Base-by-base conservation (phyloP, 352 stramenopile genomes). In the Aphanomyces astaci region DNA sequence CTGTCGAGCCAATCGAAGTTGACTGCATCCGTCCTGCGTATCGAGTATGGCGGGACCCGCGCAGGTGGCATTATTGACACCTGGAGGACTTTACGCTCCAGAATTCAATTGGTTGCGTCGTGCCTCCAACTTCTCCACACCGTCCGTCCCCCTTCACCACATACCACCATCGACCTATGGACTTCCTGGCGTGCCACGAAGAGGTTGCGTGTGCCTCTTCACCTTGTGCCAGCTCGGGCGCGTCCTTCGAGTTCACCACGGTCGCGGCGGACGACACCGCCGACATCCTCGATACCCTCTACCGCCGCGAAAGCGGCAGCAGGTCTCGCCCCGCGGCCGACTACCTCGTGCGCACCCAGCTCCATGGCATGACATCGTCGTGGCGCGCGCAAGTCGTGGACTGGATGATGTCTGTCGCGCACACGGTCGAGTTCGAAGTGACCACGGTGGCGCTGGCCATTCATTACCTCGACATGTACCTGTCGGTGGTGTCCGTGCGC, bases 381-480 rank as follows among this genome's bases (percentile, higher is more conserved):
- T 68, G 62, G 62, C 62, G 62, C 32, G 15, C 33, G 19, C 49
- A 68, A 40, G 62, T 68, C 46, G 25, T 32, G 24, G 33, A 48
- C 33, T 68, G 62, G 62, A 56, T 68, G 31, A 59, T 32, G 10
- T 59, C 32, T 13, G 17, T 68, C 10, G 62, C 62, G 5, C 27
- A 25, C 17, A 59, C 39, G 13, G 28, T 59, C 46, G 49, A 60
- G 3, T 68, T 68, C 30, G 43, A 68, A 33, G 43, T 53, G 19
- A 60, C 24, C 30, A 68, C 62, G 7, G 33, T 52, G 4, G 31
- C 62, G 27, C 33, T 68, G 4, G 62, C 62, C 15, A 60, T 68
- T n/a, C 27, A 68, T 33, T 68, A 68, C 51, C 55, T 68, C 15
- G 62, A 68, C 33, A 43, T 40, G 22, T 68, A 60, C 27, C 33